Evolutionary conservation across 2,329 filamentous ascomycete species (phyloP), one percentile per base, ranked within the genome.

Genomic region (Phaeomoniella chlamydospora): DNA sequence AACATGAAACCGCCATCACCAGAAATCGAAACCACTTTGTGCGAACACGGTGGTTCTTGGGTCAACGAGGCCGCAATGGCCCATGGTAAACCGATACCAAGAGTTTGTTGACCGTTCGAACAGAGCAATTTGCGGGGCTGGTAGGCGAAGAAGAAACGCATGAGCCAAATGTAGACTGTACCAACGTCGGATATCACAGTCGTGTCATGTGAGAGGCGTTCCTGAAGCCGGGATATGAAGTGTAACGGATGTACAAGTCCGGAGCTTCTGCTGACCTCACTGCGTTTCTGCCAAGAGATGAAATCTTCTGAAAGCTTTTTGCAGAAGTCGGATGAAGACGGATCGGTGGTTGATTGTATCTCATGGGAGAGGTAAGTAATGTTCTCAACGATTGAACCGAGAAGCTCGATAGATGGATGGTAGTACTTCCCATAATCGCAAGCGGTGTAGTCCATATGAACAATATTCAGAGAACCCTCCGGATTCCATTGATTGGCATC

Each of bases 1-100:
- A 65, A 67, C 53, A 67, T 63, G 50, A 67, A 67, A 14, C 63
- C 64, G 13, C 64, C 64, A 43, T 67, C 64, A 29, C 64, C 64
- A 37, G 53, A 58, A 31, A 67, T 39, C 29, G 53, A 58, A 26
- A 67, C 48, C 16, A 67, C 62, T 37, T 67, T 67, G 11, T 54
- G 41, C 1, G 54, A 54, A 45, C 58, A 62, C 0, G 60, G 60
- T 3, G 59, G 58, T 3, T 52, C 45, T 43, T 66, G 62, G 1
- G 52, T 49, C 1, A 67, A 49, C 1, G 58, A 64, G 0, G 63
- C 57, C 10, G 59, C 61, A 33, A 67, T 67, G 4, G 63, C 63
- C 62, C 63, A 66, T 0, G 61, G 63, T 10, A 66, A 52, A 3
- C 60, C 62, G 2, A 67, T 60, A 29, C 62, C 64, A 1, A 67